Conservation (phyloP, 805 yeast species). For the Nakazawaea sp. region DNA sequence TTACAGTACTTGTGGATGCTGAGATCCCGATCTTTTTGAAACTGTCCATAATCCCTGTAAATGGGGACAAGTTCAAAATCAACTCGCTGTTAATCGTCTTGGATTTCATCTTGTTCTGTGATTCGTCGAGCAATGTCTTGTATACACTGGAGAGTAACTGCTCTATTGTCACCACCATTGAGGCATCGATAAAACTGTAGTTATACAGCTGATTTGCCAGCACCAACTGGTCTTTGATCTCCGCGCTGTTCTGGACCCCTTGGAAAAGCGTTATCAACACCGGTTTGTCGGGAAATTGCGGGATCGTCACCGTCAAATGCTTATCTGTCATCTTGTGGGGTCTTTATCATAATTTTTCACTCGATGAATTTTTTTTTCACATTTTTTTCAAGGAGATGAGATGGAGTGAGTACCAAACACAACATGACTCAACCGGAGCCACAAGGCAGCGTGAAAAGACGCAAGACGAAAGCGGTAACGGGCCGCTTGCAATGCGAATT, state of each 20-base stretch:
- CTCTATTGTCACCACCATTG: constrained; percentile 49
- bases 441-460: not conserved
- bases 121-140: constrained; percentile 48
- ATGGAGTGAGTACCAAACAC: too few relatives aligned
- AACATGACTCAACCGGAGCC: too few relatives aligned
- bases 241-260: constrained; percentile 35
- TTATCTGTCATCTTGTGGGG: too few relatives aligned
- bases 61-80: constrained; percentile 61
- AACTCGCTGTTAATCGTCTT: constrained; percentile 66
- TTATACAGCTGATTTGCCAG: constrained; percentile 42
- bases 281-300: constrained; percentile 36
- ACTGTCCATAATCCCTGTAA: constrained; percentile 67
- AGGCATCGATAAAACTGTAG: constrained; percentile 61
- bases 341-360: too few relatives aligned
- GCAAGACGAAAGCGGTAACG: not conserved
- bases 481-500: constrained; percentile 34
- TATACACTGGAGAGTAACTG: constrained; percentile 57
- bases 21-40: constrained; percentile 65
- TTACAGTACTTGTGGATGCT: constrained; percentile 33
- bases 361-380: too few relatives aligned
- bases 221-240: constrained; percentile 37
- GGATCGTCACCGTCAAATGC: constrained; percentile 22
- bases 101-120: constrained; percentile 46
- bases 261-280: constrained; percentile 37
- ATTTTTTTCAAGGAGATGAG: too few relatives aligned